Conservation (phyloP, 2,329 filamentous ascomycete genomes). For the Aspergillus chevalieri region DNA sequence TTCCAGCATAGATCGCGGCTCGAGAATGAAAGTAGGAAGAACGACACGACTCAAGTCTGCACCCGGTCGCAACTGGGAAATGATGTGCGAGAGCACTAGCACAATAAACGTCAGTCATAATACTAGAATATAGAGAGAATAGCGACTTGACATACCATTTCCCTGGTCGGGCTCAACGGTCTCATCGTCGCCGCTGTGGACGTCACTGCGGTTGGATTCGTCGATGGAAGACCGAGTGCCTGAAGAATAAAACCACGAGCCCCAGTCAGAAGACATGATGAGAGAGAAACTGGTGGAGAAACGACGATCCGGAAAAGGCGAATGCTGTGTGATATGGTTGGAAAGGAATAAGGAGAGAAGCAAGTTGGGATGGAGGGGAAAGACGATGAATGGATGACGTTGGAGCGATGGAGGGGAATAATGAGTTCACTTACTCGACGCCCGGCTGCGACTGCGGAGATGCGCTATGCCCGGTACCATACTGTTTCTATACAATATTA, state of each 20-base stretch:
- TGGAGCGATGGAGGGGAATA: neutral
- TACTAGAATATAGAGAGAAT: neutral
- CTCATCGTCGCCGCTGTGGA: constrained; percentile 59
- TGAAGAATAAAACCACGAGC: constrained; percentile 22
- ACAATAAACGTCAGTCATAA: neutral
- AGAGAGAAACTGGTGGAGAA: constrained; percentile 1
- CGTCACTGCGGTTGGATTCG: constrained; percentile 37
- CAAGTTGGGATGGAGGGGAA: constrained; percentile 9
- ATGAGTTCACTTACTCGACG: neutral
- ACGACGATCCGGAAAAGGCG: constrained; percentile 3
- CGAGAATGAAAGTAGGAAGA: constrained; percentile 93
- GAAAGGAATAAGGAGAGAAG: constrained; percentile 2
- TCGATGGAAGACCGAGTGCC: constrained; percentile 53
- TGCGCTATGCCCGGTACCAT: too few relatives aligned
- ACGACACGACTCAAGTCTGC: constrained; percentile 93
- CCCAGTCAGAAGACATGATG: constrained; percentile 24
- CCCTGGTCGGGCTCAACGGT: constrained; percentile 88
- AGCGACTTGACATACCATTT: constrained; percentile 61
- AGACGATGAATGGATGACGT: neutral
- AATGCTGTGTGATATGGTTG: constrained; percentile 2
- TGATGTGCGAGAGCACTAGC: constrained; percentile 89
- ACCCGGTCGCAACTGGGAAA: constrained; percentile 90
- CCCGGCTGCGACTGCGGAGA: neutral
- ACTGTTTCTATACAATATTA: too few relatives aligned
- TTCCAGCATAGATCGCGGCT: constrained; percentile 96